phyloP scores from a whole-genome alignment of 2,329 filamentous ascomycete genomes.

The Byssochlamys sp. region DNA sequence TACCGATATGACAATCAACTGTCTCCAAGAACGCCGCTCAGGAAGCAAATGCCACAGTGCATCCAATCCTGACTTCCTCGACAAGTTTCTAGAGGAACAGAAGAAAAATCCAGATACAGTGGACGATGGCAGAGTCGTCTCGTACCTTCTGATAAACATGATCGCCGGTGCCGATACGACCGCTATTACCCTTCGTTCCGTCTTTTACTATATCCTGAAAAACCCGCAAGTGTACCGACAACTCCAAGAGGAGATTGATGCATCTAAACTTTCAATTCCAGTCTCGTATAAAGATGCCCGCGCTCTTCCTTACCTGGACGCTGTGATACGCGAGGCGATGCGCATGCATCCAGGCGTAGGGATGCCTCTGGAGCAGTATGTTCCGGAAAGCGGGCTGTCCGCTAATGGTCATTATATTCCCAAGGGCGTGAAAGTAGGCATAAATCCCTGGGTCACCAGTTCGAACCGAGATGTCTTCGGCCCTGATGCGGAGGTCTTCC shows the following conservation, averaged over 20 bases:
- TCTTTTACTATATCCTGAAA: constrained; percentile 17
- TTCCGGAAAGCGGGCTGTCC: constrained; percentile 15
- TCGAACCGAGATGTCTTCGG: no score
- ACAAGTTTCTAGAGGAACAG: constrained; percentile 35
- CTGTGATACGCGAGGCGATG: constrained; percentile 44
- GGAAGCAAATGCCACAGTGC: constrained; percentile 10
- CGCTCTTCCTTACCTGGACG: constrained; percentile 37
- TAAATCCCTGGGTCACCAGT: no score
- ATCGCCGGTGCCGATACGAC: constrained; percentile 33
- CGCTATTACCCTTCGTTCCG: constrained; percentile 23
- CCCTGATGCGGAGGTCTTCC: no score
- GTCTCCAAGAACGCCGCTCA: constrained; percentile 9
- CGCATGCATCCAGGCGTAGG: constrained; percentile 42
- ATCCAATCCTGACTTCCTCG: constrained; percentile 26
- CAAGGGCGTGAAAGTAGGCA: no score
- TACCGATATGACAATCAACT: constrained; percentile 12
- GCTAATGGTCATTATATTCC: no score
- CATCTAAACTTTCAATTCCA: constrained; percentile 6
- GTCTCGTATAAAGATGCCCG: constrained; percentile 13
- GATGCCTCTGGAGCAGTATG: constrained; percentile 43
- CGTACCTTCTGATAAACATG: constrained; percentile 25
- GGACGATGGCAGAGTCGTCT: constrained; percentile 28
- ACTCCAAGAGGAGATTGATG: constrained; percentile 11
- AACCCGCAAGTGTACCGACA: constrained; percentile 7
- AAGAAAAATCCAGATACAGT: constrained; percentile 23